These are phyloP conservation scores for Fraxinus greggii DNA, from an alignment of 305 asterid genomes.

Conservation along the genomic window DNA sequence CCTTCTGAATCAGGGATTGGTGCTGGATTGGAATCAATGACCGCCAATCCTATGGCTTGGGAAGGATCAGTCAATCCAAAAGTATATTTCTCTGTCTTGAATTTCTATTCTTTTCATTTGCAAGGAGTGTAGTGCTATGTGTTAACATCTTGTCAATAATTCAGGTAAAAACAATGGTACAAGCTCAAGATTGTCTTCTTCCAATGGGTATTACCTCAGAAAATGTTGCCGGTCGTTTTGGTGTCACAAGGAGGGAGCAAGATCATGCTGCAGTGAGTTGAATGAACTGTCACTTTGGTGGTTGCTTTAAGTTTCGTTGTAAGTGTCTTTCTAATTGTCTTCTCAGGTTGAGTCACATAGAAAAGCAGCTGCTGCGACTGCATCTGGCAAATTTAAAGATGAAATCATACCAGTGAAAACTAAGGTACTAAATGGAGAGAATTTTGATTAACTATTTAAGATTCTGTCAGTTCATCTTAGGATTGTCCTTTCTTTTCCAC, in stretches of 20 bases:
- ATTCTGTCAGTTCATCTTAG: background rate
- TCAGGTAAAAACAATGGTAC: conserved; percentile 74
- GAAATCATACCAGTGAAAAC: conserved; percentile 87
- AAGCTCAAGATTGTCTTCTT: conserved; percentile 93
- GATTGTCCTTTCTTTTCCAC: background rate
- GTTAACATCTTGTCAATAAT: conserved; percentile 1
- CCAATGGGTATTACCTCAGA: conserved; percentile 99
- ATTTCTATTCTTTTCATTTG: background rate
- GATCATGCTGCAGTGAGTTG: conserved; percentile 94
- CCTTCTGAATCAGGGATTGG: conserved; percentile 67
- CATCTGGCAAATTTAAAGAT: conserved; percentile 84
- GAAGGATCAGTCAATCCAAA: conserved; percentile 94
- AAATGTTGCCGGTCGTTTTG: conserved; percentile 92
- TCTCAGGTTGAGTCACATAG: conserved; percentile 83
- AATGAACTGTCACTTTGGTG: conserved; percentile 2
- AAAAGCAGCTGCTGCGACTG: conserved; percentile 98
- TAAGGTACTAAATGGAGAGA: conserved; percentile 35
- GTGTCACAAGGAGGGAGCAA: conserved; percentile 87
- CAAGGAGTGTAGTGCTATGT: background rate
- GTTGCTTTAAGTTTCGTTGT: conserved; percentile 28
- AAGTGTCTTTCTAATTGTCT: background rate
- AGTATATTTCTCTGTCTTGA: conserved; percentile 37
- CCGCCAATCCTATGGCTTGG: conserved; percentile 87
- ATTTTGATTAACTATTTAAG: background rate
- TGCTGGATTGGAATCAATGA: conserved; percentile 97